Base-by-base conservation (phyloP, 2,329 filamentous ascomycete genomes). In the Reticulascus tulasneorum region DNA sequence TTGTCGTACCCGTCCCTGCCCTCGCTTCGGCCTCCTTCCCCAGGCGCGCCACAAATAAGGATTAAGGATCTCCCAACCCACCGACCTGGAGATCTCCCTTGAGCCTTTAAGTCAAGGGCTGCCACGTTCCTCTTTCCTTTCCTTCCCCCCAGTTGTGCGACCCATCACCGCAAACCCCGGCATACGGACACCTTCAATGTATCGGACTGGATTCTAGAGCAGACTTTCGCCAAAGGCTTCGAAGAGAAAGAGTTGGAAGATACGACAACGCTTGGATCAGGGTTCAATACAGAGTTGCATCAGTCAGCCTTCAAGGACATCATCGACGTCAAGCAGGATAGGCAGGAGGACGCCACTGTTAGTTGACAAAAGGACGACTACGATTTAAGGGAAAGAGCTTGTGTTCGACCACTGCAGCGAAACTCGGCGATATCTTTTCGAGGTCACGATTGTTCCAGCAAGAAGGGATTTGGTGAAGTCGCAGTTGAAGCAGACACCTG, bases 141-240 rank as follows among this genome's bases (percentile, higher is more conserved):
- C 23, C 32, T 23, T 17, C 40, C 15, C 33, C 28, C 32, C 24
- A 40, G 40, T 42, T 31, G 40, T 40, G 40, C 37, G 28, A 35
- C 37, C 32, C 28, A n/a, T n/a, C n/a, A n/a, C 29, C 40, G 37
- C 40, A 32, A n/a, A 23, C 31, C 31, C 35, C 28, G 40, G 37
- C 36, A 23, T 40, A 40, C 37, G 36, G 40, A 40, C 40, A 22
- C 15, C 29, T 42, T 29, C 37, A 29, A 40, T 40, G 32, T 40
- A 32, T 40, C 40, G 37, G 40, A 42, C 40, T 40, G 40, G 37
- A 40, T 40, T 33, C 37, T 33, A 40, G 37, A 42, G 39, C 37
- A 33, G 40, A 36, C 36, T 35, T 32, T 17, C 23, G 23, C 30
- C 13, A 18, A 30, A 18, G 21, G 23, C 27, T n/a, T 32, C 13